Conservation (phyloP, 371 early-diverging fungal genomes). For the Mortierella sp. region DNA sequence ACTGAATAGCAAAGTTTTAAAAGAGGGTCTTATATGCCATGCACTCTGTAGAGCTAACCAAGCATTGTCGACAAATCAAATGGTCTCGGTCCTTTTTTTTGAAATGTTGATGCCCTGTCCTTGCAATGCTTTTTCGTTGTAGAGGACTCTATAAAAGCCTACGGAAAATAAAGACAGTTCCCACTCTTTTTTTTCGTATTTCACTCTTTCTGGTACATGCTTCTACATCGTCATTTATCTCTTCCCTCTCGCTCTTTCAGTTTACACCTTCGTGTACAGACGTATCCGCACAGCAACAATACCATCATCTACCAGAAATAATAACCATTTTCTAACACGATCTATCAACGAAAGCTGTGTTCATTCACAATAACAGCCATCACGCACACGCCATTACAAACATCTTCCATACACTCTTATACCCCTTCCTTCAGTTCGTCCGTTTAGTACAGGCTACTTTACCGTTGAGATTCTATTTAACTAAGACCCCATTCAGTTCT, state of each 20-base stretch:
- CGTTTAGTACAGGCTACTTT: conserved; percentile 8
- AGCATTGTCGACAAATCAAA: too few relatives aligned
- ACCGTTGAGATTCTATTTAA: conserved; percentile 11
- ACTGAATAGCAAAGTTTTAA: too few relatives aligned
- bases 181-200: conserved; percentile 20
- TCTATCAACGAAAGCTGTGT: neutral
- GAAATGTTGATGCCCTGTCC: neutral
- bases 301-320: neutral
- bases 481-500: neutral
- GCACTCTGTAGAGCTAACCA: too few relatives aligned
- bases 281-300: conserved; percentile 7
- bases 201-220: conserved; percentile 20
- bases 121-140: neutral
- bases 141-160: conserved; percentile 34
- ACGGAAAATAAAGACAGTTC: conserved; percentile 18
- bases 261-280: neutral
- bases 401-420: neutral
- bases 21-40: neutral
- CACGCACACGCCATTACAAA: too few relatives aligned
- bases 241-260: neutral
- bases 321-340: neutral
- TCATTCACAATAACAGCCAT: neutral
- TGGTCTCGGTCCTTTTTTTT: conserved; percentile 8
- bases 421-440: neutral
- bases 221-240: conserved; percentile 22